Evolutionary conservation across 768 basidiomycete genomes (phyloP).

Genomic region (Mycena polygramma): DNA sequence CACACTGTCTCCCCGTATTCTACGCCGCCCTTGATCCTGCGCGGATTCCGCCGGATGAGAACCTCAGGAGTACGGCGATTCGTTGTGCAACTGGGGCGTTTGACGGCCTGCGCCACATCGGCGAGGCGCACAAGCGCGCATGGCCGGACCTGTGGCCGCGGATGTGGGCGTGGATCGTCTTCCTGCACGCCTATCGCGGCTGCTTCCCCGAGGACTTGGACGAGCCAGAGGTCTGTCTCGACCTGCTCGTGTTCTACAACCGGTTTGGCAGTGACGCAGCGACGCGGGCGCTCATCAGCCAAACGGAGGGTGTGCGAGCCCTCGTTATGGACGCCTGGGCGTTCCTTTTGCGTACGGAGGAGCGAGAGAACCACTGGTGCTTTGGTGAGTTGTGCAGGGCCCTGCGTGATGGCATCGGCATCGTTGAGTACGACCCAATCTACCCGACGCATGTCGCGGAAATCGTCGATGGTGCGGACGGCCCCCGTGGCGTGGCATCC

Average conservation of each 20-base stretch:
- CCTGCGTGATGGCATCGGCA: neutral
- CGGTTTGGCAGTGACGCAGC: neutral
- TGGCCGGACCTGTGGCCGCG: constrained; percentile 14
- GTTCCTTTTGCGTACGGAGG: neutral
- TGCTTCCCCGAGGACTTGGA: neutral
- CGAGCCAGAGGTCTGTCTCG: neutral
- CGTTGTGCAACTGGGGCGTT: neutral
- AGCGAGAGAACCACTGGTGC: neutral
- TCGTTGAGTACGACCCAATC: no score
- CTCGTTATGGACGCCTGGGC: neutral
- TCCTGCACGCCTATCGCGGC: neutral
- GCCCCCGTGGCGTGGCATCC: neutral
- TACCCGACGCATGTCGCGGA: neutral
- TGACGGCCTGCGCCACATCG: neutral
- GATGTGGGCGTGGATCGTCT: neutral
- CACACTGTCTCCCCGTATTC: constrained; percentile 9
- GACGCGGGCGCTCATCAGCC: neutral
- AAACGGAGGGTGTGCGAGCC: neutral
- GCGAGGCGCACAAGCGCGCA: neutral
- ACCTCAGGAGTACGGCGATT: neutral
- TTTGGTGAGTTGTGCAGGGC: neutral
- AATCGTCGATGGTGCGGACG: neutral
- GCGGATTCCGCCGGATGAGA: neutral
- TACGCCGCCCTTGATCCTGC: constrained; percentile 6
- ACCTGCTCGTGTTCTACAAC: neutral